Percentiles rank a stretch among this genome's conserved stretches.
Evolutionary conservation across 176 grass and related monocot genomes (phyloP).

Genomic region (Thalia dealbata): DNA sequence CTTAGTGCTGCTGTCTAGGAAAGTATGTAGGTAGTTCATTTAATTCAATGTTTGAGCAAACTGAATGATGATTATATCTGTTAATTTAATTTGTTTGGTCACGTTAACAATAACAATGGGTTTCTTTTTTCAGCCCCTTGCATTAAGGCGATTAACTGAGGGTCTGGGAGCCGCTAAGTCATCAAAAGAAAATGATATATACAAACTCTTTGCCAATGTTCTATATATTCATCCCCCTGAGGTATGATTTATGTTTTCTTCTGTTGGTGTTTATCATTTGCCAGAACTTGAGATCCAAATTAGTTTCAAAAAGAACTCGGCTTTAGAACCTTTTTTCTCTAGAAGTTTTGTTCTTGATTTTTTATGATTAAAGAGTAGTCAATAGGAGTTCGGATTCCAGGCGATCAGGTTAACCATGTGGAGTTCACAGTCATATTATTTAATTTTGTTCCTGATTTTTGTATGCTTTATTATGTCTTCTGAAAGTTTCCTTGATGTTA

Average conservation of each 20-base stretch:
- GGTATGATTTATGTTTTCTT: constrained; percentile 28
- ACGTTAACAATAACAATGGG: background rate
- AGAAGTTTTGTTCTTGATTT: no score
- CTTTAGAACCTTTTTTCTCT: no score
- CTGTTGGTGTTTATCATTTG: constrained; percentile 5
- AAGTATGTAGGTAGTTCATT: background rate
- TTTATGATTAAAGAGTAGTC: no score
- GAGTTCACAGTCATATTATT: no score
- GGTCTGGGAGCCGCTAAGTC: constrained; percentile 44
- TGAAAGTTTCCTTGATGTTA: no score
- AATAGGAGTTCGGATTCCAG: no score
- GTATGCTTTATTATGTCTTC: no score
- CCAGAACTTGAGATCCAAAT: no score
- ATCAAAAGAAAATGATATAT: constrained; percentile 44
- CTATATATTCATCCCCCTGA: constrained; percentile 67
- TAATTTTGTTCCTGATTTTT: no score
- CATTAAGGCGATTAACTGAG: constrained; percentile 59
- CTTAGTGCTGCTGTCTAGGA: background rate
- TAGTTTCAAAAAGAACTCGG: no score
- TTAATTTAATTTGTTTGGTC: background rate
- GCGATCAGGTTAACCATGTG: no score
- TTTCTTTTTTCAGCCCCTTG: constrained; percentile 41
- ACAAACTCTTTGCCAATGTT: constrained; percentile 64
- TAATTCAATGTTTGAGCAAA: background rate
- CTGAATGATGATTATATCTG: background rate